A percentile compares a stretch with the other conserved stretches of the same genome.
These are phyloP conservation scores for Cubamyces lactineus DNA, from an alignment of 768 basidiomycete species.

Conservation along the genomic window DNA sequence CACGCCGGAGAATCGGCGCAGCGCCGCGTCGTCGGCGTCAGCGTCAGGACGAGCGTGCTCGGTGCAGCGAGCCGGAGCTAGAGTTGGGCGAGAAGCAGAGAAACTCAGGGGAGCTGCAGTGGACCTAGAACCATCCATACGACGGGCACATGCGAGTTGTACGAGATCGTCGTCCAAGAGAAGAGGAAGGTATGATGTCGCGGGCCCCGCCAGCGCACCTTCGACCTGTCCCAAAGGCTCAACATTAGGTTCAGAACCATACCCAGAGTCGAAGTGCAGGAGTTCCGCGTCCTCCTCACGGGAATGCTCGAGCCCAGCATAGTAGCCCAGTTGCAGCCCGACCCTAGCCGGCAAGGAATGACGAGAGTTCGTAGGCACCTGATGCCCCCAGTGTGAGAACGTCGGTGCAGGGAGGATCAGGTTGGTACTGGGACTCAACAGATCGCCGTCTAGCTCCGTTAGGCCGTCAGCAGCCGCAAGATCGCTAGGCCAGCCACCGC, in stretches of 20 bases:
- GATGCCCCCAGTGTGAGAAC: no score
- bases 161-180: slow-evolving; percentile 16
- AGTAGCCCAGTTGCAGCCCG: not conserved
- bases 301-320: slow-evolving; percentile 2
- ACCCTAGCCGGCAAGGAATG: no score
- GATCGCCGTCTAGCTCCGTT: not conserved
- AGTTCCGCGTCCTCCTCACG: not conserved
- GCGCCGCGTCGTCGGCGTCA: no score
- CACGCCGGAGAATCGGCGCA: no score
- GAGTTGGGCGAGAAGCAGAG: not conserved
- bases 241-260: not conserved
- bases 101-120: not conserved
- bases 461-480: not conserved
- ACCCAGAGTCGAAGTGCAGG: not conserved
- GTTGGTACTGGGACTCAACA: not conserved
- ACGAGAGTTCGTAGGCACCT: no score
- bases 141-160: slow-evolving; percentile 2
- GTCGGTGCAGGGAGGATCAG: no score
- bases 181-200: slow-evolving; percentile 9
- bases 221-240: not conserved
- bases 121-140: slow-evolving; percentile 5
- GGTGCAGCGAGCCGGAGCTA: no score
- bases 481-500: slow-evolving; percentile 7
- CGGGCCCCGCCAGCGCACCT: not conserved
- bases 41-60: no score